A percentile compares a stretch with the other conserved stretches of the same genome.
Evolutionary conservation across 2,329 filamentous ascomycete genomes (phyloP).

Genomic region (Arthrobotrys musiformis): DNA sequence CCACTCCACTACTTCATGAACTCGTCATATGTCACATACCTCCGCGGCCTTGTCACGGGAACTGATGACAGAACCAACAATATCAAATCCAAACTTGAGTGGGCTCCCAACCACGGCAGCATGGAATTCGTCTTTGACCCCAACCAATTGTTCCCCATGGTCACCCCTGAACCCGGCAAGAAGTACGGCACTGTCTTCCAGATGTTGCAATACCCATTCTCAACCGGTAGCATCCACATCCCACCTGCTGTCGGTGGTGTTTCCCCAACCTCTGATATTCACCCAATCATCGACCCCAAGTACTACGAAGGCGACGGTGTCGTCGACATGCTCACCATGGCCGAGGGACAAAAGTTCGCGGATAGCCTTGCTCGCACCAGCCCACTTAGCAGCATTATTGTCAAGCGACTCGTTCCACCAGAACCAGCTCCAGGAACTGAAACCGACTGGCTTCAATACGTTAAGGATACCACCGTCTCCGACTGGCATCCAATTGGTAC

Average conservation of each 20-base stretch:
- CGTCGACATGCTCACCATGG: constrained; percentile 65
- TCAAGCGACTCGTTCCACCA: constrained; percentile 61
- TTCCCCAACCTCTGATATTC: constrained; percentile 54
- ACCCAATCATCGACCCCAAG: constrained; percentile 64
- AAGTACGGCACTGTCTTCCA: constrained; percentile 67
- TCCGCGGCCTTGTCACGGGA: background rate
- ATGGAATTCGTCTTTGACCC: constrained; percentile 67
- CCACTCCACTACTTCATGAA: constrained; percentile 60
- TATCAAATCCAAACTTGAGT: constrained; percentile 60
- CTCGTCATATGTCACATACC: background rate
- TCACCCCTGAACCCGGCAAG: constrained; percentile 61
- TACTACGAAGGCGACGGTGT: constrained; percentile 64
- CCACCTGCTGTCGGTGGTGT: constrained; percentile 40
- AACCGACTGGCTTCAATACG: constrained; percentile 61
- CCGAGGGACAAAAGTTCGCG: constrained; percentile 63
- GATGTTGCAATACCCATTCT: constrained; percentile 68
- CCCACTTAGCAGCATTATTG: constrained; percentile 63
- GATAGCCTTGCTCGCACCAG: constrained; percentile 61
- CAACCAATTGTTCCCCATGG: constrained; percentile 65
- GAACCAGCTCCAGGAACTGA: constrained; percentile 53
- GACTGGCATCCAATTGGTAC: constrained; percentile 64
- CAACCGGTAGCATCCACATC: constrained; percentile 67
- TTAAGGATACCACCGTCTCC: constrained; percentile 61
- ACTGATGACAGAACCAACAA: constrained; percentile 56
- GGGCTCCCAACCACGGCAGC: constrained; percentile 63